Evolutionary conservation across 805 yeast genomes (phyloP).

Genomic region (Suhomyces prunicola): DNA sequence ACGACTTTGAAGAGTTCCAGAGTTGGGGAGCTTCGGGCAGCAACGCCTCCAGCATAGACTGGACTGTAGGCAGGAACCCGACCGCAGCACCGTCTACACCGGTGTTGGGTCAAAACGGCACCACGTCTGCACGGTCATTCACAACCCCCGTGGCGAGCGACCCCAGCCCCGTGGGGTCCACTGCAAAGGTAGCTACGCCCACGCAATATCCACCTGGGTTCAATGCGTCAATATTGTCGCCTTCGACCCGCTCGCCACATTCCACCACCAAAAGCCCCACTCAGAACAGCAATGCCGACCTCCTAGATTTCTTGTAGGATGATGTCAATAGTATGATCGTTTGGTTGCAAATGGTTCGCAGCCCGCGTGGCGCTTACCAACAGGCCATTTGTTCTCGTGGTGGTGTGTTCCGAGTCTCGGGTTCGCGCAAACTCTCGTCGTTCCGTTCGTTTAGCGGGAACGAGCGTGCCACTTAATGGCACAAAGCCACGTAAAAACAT

Average conservation of each 20-base stretch:
- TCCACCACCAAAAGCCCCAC: not conserved
- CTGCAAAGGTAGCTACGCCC: slow-evolving; percentile 1
- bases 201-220: slow-evolving; percentile 32
- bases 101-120: not conserved
- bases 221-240: slow-evolving; percentile 25
- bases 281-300: slow-evolving; percentile 6
- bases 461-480: not conserved
- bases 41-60: slow-evolving; percentile 9
- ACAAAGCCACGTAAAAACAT: not conserved
- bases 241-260: slow-evolving; percentile 12
- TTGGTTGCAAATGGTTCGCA: not conserved
- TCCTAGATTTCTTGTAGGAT: slow-evolving; percentile 14
- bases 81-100: slow-evolving; percentile 2
- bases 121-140: not conserved
- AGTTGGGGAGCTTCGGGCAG: not conserved
- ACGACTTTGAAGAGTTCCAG: slow-evolving; percentile 30
- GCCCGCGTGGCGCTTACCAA: not conserved
- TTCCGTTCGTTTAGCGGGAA: slow-evolving; percentile 4
- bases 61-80: slow-evolving; percentile 11
- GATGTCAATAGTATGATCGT: not conserved
- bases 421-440: not conserved
- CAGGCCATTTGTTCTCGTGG: not conserved
- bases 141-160: not conserved
- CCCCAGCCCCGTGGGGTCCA: not conserved
- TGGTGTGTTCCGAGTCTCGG: slow-evolving; percentile 1